These are phyloP conservation scores for Xylariaceae sp. DNA, from an alignment of 2,329 filamentous ascomycete genomes.

Conservation along the genomic window DNA sequence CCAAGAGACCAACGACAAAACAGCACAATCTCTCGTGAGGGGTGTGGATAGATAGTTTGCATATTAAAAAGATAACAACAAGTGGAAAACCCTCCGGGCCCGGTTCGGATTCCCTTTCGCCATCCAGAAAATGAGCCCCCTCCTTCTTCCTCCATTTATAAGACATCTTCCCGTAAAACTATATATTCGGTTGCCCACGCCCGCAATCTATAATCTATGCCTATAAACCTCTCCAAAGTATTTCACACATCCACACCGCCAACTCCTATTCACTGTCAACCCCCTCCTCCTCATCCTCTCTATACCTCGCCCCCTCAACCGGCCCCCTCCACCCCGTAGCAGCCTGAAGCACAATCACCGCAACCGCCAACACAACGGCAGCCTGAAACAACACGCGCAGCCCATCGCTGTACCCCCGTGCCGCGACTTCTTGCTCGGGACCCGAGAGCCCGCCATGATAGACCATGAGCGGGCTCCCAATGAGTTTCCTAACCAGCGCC, in stretches of 20 bases:
- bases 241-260: neutral
- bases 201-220: too few species aligned
- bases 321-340: slow-evolving; percentile 47
- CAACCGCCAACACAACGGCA: slow-evolving; percentile 39
- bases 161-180: too few species aligned
- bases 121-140: too few species aligned
- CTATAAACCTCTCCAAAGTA: too few species aligned
- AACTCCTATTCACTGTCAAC: slow-evolving; percentile 5
- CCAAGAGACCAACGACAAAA: too few species aligned
- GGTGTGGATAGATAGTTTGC: too few species aligned
- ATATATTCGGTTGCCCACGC: too few species aligned
- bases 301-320: slow-evolving; percentile 38
- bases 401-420: slow-evolving; percentile 43
- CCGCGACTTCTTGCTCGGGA: slow-evolving; percentile 41
- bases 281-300: slow-evolving; percentile 41
- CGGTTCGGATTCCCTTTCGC: too few species aligned
- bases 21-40: too few species aligned
- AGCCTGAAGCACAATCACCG: slow-evolving; percentile 44
- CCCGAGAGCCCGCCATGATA: slow-evolving; percentile 37
- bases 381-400: slow-evolving; percentile 43
- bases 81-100: too few species aligned
- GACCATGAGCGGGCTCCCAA: slow-evolving; percentile 48
- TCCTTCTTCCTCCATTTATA: too few species aligned
- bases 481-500: slow-evolving; percentile 42
- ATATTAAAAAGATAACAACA: too few species aligned